Percentiles rank a stretch among this genome's conserved stretches.
Evolutionary conservation across 257 asterid genomes (phyloP).

Genomic region (Plantago elongata): DNA sequence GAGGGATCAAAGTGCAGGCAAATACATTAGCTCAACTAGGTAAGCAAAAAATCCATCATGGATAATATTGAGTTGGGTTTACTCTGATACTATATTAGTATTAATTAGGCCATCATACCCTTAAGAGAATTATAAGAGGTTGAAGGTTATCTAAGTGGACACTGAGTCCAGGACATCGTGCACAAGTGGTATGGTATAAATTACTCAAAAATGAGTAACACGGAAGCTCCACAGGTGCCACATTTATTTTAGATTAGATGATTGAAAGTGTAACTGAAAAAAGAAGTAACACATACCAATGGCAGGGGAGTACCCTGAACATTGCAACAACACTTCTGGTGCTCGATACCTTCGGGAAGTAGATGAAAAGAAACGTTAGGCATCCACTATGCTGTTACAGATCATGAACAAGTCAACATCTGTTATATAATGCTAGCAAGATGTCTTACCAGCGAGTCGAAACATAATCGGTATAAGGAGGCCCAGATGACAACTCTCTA

Average conservation of each 20-base stretch:
- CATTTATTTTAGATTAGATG: neutral
- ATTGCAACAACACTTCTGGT: conserved; percentile 86
- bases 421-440: neutral
- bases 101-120: too few species aligned
- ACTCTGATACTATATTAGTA: too few species aligned
- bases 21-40: too few species aligned
- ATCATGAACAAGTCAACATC: conserved; percentile 8
- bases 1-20: too few species aligned
- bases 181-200: too few species aligned
- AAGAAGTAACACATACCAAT: conserved; percentile 53
- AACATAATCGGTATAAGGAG: conserved; percentile 97
- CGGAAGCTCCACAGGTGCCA: neutral
- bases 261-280: conserved; percentile 5
- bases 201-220: neutral
- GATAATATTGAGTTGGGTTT: too few species aligned
- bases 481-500: conserved; percentile 78
- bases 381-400: conserved; percentile 18
- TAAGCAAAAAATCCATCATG: too few species aligned
- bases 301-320: conserved; percentile 75
- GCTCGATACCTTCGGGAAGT: conserved; percentile 79
- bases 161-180: too few species aligned
- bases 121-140: too few species aligned
- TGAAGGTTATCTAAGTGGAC: too few species aligned
- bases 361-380: conserved; percentile 9
- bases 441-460: conserved; percentile 94